phyloP scores from a whole-genome alignment of 2,329 filamentous ascomycete species.

The Ceratocystis huliohia region DNA sequence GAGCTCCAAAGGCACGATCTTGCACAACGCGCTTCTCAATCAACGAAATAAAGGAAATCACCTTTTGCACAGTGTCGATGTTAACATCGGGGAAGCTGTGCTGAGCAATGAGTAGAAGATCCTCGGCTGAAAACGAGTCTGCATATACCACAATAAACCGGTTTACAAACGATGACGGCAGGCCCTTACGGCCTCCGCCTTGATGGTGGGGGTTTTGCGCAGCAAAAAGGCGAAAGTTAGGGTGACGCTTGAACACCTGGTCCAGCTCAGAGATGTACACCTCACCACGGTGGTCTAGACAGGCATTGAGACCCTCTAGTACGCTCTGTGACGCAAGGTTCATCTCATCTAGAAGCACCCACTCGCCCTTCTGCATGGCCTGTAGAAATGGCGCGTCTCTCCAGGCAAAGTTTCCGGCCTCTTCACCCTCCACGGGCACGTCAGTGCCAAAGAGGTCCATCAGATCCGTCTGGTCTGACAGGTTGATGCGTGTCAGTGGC shows the following conservation, averaged over 20 bases:
- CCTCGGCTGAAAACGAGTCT: conserved; percentile 70
- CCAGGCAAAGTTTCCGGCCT: conserved; percentile 86
- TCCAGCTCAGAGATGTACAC: conserved; percentile 93
- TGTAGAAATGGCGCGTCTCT: conserved; percentile 87
- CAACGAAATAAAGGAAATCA: conserved; percentile 71
- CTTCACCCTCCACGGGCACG: conserved; percentile 84
- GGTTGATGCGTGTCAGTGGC: conserved; percentile 81
- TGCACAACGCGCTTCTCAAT: conserved; percentile 60
- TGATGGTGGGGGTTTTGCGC: conserved; percentile 97
- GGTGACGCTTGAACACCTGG: conserved; percentile 81
- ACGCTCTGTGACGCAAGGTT: conserved; percentile 95
- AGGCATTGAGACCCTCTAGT: conserved; percentile 89
- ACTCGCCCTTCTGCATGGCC: conserved; percentile 92
- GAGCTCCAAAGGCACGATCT: conserved; percentile 44
- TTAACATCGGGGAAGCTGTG: conserved; percentile 59
- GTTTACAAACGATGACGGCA: conserved; percentile 94
- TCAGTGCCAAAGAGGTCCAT: conserved; percentile 97
- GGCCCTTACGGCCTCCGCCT: conserved; percentile 84
- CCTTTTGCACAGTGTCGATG: conserved; percentile 44
- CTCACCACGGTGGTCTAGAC: conserved; percentile 88
- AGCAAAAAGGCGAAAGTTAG: conserved; percentile 85
- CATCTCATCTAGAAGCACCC: conserved; percentile 97
- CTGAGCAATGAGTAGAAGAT: conserved; percentile 69
- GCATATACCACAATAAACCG: conserved; percentile 97
- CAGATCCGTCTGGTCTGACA: conserved; percentile 94